These are phyloP conservation scores for Chlamydomonas eustigma DNA, from an alignment of 139 green algal genomes.

Conservation along the genomic window DNA sequence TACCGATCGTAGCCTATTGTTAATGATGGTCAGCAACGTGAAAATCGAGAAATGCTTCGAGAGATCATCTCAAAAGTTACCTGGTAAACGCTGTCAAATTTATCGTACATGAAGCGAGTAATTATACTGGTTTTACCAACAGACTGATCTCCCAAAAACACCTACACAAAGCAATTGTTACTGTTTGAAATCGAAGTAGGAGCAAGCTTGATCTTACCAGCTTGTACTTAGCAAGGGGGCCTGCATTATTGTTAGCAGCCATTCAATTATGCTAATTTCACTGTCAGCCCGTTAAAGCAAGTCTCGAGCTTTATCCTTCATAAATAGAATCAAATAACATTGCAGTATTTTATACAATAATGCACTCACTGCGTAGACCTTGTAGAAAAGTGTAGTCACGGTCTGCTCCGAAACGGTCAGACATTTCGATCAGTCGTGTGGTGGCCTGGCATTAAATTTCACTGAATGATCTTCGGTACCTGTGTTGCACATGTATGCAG, in stretches of 20 bases:
- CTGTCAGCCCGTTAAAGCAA: too few species aligned
- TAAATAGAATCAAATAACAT: too few species aligned
- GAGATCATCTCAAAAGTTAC: constrained; percentile 27
- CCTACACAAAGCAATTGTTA: constrained; percentile 37
- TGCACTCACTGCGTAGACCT: too few species aligned
- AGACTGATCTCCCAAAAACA: constrained; percentile 89
- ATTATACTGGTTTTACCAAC: constrained; percentile 98
- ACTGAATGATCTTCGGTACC: too few species aligned
- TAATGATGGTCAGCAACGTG: too few species aligned
- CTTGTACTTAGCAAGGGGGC: constrained; percentile 97
- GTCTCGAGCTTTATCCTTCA: too few species aligned
- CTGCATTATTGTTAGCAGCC: constrained; percentile 22
- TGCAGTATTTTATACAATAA: too few species aligned
- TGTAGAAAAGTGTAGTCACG: too few species aligned
- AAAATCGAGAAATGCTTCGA: not conserved
- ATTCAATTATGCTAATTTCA: not conserved
- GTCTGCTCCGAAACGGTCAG: too few species aligned
- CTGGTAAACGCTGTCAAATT: constrained; percentile 99
- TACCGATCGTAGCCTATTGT: constrained; percentile 95
- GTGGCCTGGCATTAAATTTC: too few species aligned
- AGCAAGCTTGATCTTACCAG: constrained; percentile 58
- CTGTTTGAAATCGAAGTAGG: not conserved
- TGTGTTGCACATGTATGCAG: too few species aligned
- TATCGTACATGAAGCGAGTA: constrained; percentile 99
- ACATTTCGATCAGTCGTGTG: too few species aligned